Base-by-base conservation (phyloP, 805 yeast genomes). In the Kluyveromyces starmeri region DNA sequence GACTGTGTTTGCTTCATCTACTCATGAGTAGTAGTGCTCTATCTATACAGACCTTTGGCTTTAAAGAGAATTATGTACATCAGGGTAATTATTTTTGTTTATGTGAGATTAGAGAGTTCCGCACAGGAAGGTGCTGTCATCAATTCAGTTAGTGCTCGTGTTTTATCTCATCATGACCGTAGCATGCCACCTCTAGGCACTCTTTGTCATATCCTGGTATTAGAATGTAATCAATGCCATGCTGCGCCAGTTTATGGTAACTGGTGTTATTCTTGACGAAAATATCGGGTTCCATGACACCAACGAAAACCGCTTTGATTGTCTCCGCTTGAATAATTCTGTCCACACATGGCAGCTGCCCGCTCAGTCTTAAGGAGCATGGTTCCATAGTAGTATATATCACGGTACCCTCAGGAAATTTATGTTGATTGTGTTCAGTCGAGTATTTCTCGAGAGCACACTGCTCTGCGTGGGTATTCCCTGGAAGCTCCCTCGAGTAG, bases 361-460 rank as follows among this genome's bases (percentile, higher is more conserved):
- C 97, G 51, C 96, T 85, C 21, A 89, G 62, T 35, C 98, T 67
- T 37, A 73, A 71, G 5, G 94, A 78, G 53, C 98, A 92, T 1
- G 98, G 98, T 52, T 92, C 98, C 97, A 92, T 92, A 0, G 96
- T 85, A 0, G 97, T 89, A 56, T 83, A 92, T 9, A 92, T 57
- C 24, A 82, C 83, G 0, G 92, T 74, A 0, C 95, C 95, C 7
- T 47, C 51, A 1, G 96, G 96, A 3, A 85, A 64, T 2, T 59
- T 61, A 3, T 46, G 34, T 4, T 39, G 40, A 28, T 58, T 47
- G 1, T 59, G 53, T 24, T 58, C 46, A 5, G 51, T 45, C 37
- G 66, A 73, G 46, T 78, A 80, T 56, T 92, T 92, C 20, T 77
- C 81, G 37, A 92, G 53, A 0, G 96, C 96, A 63, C 94, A 81